A percentile compares a stretch with the other conserved stretches of the same genome.
These are phyloP conservation scores for Erythrobasidium hasegawianum DNA, from an alignment of 1,284 basidiomycete species.

Conservation along the genomic window DNA sequence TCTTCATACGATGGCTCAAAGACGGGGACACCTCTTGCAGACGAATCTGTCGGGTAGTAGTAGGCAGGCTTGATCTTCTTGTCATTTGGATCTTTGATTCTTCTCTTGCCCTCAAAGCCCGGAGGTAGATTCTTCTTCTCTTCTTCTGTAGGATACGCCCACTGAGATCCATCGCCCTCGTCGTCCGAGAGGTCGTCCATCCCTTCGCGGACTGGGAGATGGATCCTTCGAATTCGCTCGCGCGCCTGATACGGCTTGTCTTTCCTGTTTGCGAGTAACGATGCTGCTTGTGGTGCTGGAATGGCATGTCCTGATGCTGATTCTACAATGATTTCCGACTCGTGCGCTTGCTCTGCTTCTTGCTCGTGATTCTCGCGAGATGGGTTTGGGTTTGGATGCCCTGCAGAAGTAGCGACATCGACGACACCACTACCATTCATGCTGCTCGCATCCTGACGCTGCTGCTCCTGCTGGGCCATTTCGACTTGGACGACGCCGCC, in stretches of 20 bases:
- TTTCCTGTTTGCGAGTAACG: neutral
- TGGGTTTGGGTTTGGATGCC: too few species aligned
- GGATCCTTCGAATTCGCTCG: slow-evolving; percentile 24
- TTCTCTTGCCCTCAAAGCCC: slow-evolving; percentile 21
- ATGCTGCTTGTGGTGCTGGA: neutral
- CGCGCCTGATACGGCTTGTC: slow-evolving; percentile 3
- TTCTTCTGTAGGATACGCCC: slow-evolving; percentile 12
- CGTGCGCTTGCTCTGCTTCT: neutral
- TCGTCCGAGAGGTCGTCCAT: slow-evolving; percentile 28
- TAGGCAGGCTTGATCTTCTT: slow-evolving; percentile 36
- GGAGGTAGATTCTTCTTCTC: slow-evolving; percentile 19
- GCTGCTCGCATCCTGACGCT: neutral
- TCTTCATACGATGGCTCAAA: slow-evolving; percentile 80
- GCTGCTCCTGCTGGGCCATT: neutral
- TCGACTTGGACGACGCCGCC: neutral
- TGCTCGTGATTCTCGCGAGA: too few species aligned
- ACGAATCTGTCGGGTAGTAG: slow-evolving; percentile 33
- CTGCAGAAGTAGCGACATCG: too few species aligned
- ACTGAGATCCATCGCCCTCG: slow-evolving; percentile 30
- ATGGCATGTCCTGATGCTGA: neutral
- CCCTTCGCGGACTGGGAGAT: slow-evolving; percentile 32
- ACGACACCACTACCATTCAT: too few species aligned
- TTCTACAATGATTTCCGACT: neutral
- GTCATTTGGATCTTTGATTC: slow-evolving; percentile 25
- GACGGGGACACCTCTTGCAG: slow-evolving; percentile 70